A percentile compares a stretch with the other conserved stretches of the same genome.
phyloP scores from a whole-genome alignment of 371 early-diverging fungal genomes.

The Apophysomyces sp. region DNA sequence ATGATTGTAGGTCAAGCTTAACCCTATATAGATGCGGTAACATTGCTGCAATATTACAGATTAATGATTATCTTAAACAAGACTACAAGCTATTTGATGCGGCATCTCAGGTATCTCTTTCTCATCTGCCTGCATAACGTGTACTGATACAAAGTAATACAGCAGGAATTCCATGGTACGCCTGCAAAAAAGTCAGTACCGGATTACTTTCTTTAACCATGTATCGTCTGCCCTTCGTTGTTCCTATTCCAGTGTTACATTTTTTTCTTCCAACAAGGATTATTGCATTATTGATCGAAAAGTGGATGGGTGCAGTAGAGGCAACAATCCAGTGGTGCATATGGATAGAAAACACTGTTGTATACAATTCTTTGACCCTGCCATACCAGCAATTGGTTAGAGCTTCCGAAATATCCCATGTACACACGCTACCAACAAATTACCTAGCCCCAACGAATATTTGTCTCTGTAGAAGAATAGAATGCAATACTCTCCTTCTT shows the following conservation, averaged over 20 bases:
- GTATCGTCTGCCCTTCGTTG: neutral
- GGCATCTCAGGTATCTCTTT: slow-evolving; percentile 63
- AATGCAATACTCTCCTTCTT: too few relatives aligned
- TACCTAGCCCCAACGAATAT: neutral
- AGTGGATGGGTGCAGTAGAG: neutral
- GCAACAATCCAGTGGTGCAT: neutral
- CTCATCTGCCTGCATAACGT: slow-evolving; percentile 5
- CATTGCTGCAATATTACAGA: slow-evolving; percentile 96
- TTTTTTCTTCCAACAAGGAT: slow-evolving; percentile 1
- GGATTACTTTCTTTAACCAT: slow-evolving; percentile 85
- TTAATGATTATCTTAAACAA: slow-evolving; percentile 88
- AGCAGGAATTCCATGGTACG: slow-evolving; percentile 75
- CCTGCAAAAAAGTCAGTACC: slow-evolving; percentile 83
- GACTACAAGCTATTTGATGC: slow-evolving; percentile 88
- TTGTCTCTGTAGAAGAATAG: too few relatives aligned
- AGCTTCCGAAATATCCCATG: neutral
- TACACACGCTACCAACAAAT: neutral
- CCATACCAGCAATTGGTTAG: neutral
- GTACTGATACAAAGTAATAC: slow-evolving; percentile 1
- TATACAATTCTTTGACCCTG: neutral
- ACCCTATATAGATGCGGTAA: slow-evolving; percentile 86
- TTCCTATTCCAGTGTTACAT: neutral
- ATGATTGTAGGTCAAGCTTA: too few relatives aligned
- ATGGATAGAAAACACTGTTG: neutral
- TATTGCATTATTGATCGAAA: slow-evolving; percentile 1